Evolutionary conservation across 2,329 filamentous ascomycete species (phyloP).

Genomic region (Penicillium brasilianum): DNA sequence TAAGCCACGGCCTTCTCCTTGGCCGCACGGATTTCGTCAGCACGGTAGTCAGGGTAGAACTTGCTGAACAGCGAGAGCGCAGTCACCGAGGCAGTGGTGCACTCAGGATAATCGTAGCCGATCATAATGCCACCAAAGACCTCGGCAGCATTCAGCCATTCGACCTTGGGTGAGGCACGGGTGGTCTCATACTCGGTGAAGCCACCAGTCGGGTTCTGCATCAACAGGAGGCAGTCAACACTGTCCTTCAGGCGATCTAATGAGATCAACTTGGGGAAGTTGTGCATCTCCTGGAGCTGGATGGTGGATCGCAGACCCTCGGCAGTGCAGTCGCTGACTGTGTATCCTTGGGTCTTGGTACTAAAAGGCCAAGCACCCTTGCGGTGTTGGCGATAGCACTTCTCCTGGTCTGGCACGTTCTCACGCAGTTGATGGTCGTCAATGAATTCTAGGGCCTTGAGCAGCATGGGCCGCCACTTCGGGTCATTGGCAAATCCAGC

Average conservation of each 20-base stretch:
- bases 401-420: constrained; percentile 74
- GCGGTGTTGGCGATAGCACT: constrained; percentile 85
- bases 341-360: constrained; percentile 89
- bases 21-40: constrained; percentile 73
- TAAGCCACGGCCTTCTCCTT: constrained; percentile 76
- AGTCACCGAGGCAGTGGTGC: constrained; percentile 92
- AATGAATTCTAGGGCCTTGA: constrained; percentile 80
- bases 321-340: constrained; percentile 91
- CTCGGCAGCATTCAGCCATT: constrained; percentile 91
- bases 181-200: constrained; percentile 89
- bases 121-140: constrained; percentile 98
- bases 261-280: constrained; percentile 75
- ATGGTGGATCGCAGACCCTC: constrained; percentile 89
- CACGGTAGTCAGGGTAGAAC: constrained; percentile 80
- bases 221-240: constrained; percentile 86
- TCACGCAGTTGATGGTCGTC: constrained; percentile 91
- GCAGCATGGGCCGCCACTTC: constrained; percentile 81
- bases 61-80: constrained; percentile 81
- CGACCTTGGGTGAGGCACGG: constrained; percentile 76
- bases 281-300: constrained; percentile 76
- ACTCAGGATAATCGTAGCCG: constrained; percentile 97
- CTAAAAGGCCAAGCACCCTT: constrained; percentile 98
- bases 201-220: constrained; percentile 85
- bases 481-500: constrained; percentile 77
- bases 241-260: constrained; percentile 83